Conservation (phyloP, 345 rosid genomes). For the Camelina sativa region DNA sequence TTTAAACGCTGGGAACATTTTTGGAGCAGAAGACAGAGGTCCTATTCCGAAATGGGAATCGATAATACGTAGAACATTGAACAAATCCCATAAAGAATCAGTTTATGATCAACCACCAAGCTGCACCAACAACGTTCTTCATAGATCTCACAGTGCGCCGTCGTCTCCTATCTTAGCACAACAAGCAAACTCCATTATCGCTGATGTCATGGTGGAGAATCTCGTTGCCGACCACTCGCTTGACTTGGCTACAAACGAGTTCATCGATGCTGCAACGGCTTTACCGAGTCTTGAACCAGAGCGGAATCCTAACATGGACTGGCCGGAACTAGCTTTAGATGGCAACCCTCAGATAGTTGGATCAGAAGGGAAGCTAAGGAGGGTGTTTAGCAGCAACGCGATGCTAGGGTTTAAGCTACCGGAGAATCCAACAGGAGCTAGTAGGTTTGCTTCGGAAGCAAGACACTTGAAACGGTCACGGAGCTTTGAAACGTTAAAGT, state of each 20-base stretch:
- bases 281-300: constrained; percentile 33
- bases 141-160: constrained; percentile 67
- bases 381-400: constrained; percentile 76
- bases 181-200: constrained; percentile 65
- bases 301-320: constrained; percentile 53
- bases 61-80: constrained; percentile 82
- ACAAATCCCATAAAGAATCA: constrained; percentile 68
- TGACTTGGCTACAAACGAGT: constrained; percentile 51
- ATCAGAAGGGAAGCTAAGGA: constrained; percentile 62
- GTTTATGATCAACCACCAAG: constrained; percentile 55
- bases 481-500: constrained; percentile 65
- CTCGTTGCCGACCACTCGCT: constrained; percentile 49
- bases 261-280: constrained; percentile 41
- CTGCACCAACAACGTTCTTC: constrained; percentile 35
- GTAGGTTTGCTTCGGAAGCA: constrained; percentile 43
- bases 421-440: constrained; percentile 54
- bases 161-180: constrained; percentile 78
- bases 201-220: constrained; percentile 54
- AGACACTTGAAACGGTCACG: constrained; percentile 65
- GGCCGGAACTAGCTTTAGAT: constrained; percentile 90
- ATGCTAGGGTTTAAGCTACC: constrained; percentile 58
- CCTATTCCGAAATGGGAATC: constrained; percentile 96
- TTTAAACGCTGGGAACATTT: constrained; percentile 88
- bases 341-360: constrained; percentile 66
- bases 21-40: constrained; percentile 88